Evolutionary conservation across 805 yeast genomes (phyloP).

Genomic region (Trichomonascus vanleenenianus): DNA sequence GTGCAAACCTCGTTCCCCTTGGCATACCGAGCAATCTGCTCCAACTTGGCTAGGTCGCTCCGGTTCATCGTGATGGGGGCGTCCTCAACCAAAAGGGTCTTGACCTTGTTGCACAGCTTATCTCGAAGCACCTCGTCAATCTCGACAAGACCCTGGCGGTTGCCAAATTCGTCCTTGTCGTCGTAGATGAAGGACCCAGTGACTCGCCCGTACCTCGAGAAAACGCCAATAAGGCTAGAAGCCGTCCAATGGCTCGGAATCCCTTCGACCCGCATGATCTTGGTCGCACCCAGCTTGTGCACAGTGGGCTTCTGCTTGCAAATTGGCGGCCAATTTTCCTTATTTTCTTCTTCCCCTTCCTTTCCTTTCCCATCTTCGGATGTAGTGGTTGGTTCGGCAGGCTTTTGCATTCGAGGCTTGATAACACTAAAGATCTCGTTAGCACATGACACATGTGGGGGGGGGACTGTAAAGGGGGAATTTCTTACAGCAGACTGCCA

Average conservation of each 20-base stretch:
- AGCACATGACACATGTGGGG: no score
- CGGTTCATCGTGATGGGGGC: slow-evolving; percentile 1
- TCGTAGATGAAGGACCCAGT: slow-evolving; percentile 11
- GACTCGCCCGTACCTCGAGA: slow-evolving; percentile 8
- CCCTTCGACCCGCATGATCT: slow-evolving; percentile 9
- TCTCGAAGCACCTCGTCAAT: slow-evolving; percentile 6
- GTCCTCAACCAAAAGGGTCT: neutral
- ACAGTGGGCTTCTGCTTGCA: neutral
- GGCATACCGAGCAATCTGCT: neutral
- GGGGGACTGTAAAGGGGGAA: no score
- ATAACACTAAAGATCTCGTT: no score
- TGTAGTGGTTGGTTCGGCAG: no score
- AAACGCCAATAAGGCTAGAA: slow-evolving; percentile 7
- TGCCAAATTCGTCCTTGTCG: slow-evolving; percentile 8
- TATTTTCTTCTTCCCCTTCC: no score
- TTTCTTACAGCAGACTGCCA: neutral
- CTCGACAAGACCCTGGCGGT: slow-evolving; percentile 13
- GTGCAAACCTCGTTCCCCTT: neutral
- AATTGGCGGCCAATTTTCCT: no score
- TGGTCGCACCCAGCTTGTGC: neutral
- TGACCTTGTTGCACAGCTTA: neutral
- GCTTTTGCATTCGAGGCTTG: no score
- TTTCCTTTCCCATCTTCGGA: no score
- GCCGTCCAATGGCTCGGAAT: slow-evolving; percentile 14
- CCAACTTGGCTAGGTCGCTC: slow-evolving; percentile 6